A percentile compares a stretch with the other conserved stretches of the same genome.
Evolutionary conservation across 768 basidiomycete species (phyloP).

Genomic region (Russula vinacea): DNA sequence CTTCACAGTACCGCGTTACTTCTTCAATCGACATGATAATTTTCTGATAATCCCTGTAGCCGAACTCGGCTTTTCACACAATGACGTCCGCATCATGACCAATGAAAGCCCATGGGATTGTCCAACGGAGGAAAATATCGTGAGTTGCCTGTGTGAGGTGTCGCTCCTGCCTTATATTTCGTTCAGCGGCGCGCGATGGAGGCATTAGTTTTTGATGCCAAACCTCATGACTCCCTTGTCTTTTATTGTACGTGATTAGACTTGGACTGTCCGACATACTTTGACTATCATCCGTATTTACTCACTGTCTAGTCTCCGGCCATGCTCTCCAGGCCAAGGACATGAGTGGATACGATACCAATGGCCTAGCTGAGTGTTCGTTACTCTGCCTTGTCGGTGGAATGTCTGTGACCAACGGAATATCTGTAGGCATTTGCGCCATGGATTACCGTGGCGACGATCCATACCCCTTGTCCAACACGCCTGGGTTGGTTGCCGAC

Average conservation of each 20-base stretch:
- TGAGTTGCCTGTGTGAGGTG: not conserved
- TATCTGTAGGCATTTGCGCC: constrained; percentile 6
- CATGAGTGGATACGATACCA: not conserved
- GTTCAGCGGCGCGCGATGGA: not conserved
- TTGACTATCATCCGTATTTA: not conserved
- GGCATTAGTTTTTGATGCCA: not conserved
- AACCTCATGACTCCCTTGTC: not conserved
- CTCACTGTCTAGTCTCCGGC: not conserved
- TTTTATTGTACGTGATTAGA: constrained; percentile 2
- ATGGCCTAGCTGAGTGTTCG: constrained; percentile 2
- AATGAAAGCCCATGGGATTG: not conserved
- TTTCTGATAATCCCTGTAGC: not conserved
- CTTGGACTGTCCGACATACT: not conserved
- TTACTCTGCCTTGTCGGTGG: not conserved
- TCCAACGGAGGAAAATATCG: constrained; percentile 6
- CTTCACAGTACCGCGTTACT: not conserved
- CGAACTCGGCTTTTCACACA: not conserved
- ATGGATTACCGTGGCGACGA: not conserved
- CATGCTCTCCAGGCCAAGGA: not conserved
- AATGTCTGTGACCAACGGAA: not conserved
- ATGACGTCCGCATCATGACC: not conserved
- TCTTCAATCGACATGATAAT: not conserved
- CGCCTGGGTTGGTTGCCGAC: constrained; percentile 9
- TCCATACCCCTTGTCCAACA: not conserved
- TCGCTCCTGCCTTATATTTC: not conserved